phyloP scores from a whole-genome alignment of 768 basidiomycete genomes.

The Suillus decipiens region DNA sequence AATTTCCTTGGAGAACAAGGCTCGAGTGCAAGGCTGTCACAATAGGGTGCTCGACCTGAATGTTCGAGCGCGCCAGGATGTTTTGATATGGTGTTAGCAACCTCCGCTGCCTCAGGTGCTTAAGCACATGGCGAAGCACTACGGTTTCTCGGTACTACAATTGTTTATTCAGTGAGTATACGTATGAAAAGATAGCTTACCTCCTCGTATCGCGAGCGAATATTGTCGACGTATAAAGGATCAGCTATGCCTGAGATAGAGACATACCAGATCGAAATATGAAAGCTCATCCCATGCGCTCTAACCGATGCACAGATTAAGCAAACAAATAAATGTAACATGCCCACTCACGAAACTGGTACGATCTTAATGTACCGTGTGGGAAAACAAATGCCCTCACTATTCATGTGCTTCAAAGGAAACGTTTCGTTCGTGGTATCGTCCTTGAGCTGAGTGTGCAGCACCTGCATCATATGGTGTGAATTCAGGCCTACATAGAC shows the following conservation, averaged over 20 bases:
- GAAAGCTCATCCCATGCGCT: constrained; percentile 71
- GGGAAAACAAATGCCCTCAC: constrained; percentile 57
- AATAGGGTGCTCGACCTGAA: constrained; percentile 70
- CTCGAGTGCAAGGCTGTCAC: constrained; percentile 63
- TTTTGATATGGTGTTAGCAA: constrained; percentile 64
- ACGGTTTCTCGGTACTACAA: constrained; percentile 64
- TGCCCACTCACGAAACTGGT: constrained; percentile 64
- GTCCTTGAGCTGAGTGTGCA: constrained; percentile 66
- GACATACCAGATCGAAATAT: constrained; percentile 80
- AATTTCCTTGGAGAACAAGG: constrained; percentile 69
- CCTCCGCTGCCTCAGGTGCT: constrained; percentile 76
- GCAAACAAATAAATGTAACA: constrained; percentile 1
- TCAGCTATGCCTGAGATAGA: constrained; percentile 62
- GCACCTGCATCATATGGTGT: constrained; percentile 68
- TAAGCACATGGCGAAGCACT: constrained; percentile 67
- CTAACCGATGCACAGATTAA: constrained; percentile 35
- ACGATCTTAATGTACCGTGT: constrained; percentile 74
- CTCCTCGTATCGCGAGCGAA: constrained; percentile 58
- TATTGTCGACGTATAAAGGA: constrained; percentile 53
- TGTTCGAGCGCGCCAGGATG: constrained; percentile 54
- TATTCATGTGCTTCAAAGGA: constrained; percentile 54
- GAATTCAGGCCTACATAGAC: constrained; percentile 63
- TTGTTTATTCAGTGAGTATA: background rate
- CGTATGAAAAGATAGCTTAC: constrained; percentile 23
- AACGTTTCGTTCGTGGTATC: constrained; percentile 67